Evolutionary conservation across 108 stramenopile genomes (phyloP), one percentile per base, ranked within the genome.

Genomic region (Schizochytrium sp.): DNA sequence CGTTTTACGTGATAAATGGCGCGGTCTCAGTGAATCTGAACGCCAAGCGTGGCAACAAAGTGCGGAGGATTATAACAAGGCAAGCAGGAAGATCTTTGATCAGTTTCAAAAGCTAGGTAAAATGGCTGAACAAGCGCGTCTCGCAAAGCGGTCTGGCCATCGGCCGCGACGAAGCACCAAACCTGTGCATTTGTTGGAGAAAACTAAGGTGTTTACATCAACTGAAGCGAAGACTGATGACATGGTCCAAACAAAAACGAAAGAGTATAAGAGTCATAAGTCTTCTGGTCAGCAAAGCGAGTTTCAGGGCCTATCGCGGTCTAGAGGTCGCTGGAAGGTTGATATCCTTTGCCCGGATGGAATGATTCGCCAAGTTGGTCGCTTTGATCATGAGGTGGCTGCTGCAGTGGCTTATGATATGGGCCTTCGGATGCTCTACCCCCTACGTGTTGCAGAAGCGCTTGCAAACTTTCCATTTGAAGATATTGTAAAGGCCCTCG

Each of bases 341-440:
- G 76, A 83, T n/a, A 55, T 83, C 10, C n/a, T 83, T 5, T 83
- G 76, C 47, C 76, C 76, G 5, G 76, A 83, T 28, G 76, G 76
- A 47, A 53, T 55, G 76, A 53, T 83, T 17, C 76, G 76, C 13
- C 76, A 55, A 38, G 76, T 83, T n/a, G 76, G 76, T n/a, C 47
- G 53, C 15, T 83, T 55, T 55, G 76, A 83, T 40, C 49, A 10
- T 53, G 76, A 83, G 47, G 28, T 83, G 8, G 76, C 40, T 50
- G 76, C 76, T 7, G 76, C 76, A 5, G 50, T 83, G 47, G 76
- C 76, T 5, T 83, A 55, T 42, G 76, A 83, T 53, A 53, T n/a
- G 53, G 76, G 50, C 1, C 76, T 83, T 7, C 76, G 76, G 12
- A 55, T 83, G 47, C 10, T 83, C 12, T 83, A 83, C 55, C 76